Conservation (phyloP, 2,329 filamentous ascomycete genomes). For the Rhynchosporium agropyri region DNA sequence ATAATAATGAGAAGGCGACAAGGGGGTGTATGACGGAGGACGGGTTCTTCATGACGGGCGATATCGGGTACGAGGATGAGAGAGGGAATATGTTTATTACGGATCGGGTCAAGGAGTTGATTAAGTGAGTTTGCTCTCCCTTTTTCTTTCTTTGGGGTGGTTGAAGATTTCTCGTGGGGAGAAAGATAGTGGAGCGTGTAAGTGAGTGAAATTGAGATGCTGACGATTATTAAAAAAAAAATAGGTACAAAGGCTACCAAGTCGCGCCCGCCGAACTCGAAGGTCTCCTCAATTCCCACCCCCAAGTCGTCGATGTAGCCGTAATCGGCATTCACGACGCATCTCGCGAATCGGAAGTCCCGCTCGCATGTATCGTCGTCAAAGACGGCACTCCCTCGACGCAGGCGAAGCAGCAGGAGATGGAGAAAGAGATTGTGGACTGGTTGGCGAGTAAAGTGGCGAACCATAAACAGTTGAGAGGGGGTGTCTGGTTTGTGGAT, state of each 20-base stretch:
- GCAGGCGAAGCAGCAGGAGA: slow-evolving; percentile 20
- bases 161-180: no score
- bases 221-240: not conserved
- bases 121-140: slow-evolving; percentile 44
- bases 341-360: slow-evolving; percentile 69
- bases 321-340: slow-evolving; percentile 65
- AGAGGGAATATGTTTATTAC: slow-evolving; percentile 85
- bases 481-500: slow-evolving; percentile 67
- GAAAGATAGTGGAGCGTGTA: no score
- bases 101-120: slow-evolving; percentile 73
- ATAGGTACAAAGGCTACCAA: slow-evolving; percentile 62
- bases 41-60: slow-evolving; percentile 80
- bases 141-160: no score
- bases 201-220: not conserved
- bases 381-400: slow-evolving; percentile 33
- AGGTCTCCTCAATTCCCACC: slow-evolving; percentile 48
- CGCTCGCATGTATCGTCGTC: slow-evolving; percentile 63
- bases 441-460: slow-evolving; percentile 63
- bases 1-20: slow-evolving; percentile 67
- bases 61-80: slow-evolving; percentile 76
- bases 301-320: slow-evolving; percentile 56
- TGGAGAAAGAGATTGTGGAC: slow-evolving; percentile 57
- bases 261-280: slow-evolving; percentile 68
- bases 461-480: slow-evolving; percentile 67
- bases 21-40: slow-evolving; percentile 69